Conservation (phyloP, 148 eudicot genomes). For the Beta vulgaris region DNA sequence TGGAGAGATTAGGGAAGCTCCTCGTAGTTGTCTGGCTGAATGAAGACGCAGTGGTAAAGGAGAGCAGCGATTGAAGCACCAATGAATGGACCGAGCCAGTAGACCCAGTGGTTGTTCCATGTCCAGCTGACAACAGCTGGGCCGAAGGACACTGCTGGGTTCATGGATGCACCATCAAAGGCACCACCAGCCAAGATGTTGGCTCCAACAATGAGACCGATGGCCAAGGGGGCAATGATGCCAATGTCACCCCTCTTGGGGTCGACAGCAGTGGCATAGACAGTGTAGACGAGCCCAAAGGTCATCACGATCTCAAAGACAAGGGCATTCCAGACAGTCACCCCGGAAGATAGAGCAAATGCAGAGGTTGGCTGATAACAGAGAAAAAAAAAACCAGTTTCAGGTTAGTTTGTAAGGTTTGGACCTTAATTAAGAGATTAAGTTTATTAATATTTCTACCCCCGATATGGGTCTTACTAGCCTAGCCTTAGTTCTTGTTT, state of each 20-base stretch:
- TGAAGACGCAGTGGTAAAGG: slow-evolving; percentile 61
- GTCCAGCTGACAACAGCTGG: slow-evolving; percentile 92
- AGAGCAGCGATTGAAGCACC: slow-evolving; percentile 65
- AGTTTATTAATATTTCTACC: too few relatives aligned
- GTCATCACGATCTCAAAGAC: slow-evolving; percentile 89
- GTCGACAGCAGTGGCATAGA: slow-evolving; percentile 78
- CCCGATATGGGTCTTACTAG: too few relatives aligned
- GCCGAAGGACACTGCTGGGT: slow-evolving; percentile 88
- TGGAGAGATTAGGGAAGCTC: slow-evolving; percentile 45
- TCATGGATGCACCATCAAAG: slow-evolving; percentile 88
- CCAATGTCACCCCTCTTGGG: slow-evolving; percentile 80
- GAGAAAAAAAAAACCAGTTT: not conserved
- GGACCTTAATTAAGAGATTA: too few relatives aligned
- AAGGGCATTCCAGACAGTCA: slow-evolving; percentile 65
- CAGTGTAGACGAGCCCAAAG: slow-evolving; percentile 81
- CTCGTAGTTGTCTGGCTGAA: slow-evolving; percentile 42
- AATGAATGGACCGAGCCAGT: slow-evolving; percentile 75
- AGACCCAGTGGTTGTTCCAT: slow-evolving; percentile 85
- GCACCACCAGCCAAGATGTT: slow-evolving; percentile 89
- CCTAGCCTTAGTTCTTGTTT: too few relatives aligned
- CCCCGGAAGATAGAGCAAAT: slow-evolving; percentile 68
- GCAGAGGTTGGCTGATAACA: slow-evolving; percentile 70
- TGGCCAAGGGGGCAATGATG: slow-evolving; percentile 76
- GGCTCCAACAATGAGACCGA: slow-evolving; percentile 80
- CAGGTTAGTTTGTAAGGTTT: not conserved